Evolutionary conservation across 2,329 filamentous ascomycete genomes (phyloP).

Genomic region (Cladophialophora bantiana): DNA sequence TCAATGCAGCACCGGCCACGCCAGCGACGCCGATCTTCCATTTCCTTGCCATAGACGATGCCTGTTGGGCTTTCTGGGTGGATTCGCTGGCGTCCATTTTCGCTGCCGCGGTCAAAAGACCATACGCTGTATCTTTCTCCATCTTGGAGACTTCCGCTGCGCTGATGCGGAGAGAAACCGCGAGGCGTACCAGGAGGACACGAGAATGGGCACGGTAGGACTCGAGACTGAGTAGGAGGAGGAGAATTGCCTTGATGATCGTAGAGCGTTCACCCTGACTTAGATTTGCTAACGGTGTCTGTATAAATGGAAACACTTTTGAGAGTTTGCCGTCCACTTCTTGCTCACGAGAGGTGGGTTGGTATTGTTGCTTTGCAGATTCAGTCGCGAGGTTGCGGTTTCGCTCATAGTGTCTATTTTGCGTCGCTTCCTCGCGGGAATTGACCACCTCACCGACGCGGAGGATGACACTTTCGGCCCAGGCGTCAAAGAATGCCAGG

Average conservation of each 20-base stretch:
- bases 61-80: slow-evolving; percentile 75
- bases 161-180: slow-evolving; percentile 69
- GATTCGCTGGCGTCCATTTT: slow-evolving; percentile 33
- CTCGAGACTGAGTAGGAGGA: slow-evolving; percentile 74
- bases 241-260: slow-evolving; percentile 70
- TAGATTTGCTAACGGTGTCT: slow-evolving; percentile 64
- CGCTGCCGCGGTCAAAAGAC: slow-evolving; percentile 72
- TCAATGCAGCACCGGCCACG: slow-evolving; percentile 78
- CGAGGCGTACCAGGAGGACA: slow-evolving; percentile 70
- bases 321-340: slow-evolving; percentile 16
- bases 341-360: slow-evolving; percentile 10
- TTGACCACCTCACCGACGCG: slow-evolving; percentile 76
- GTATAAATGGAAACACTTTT: slow-evolving; percentile 62
- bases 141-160: slow-evolving; percentile 67
- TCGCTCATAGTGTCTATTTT: slow-evolving; percentile 47
- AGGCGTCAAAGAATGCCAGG: slow-evolving; percentile 76
- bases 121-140: slow-evolving; percentile 74
- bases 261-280: slow-evolving; percentile 68
- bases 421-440: slow-evolving; percentile 36
- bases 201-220: slow-evolving; percentile 74
- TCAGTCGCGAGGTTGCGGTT: slow-evolving; percentile 33
- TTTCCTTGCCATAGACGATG: slow-evolving; percentile 63
- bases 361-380: slow-evolving; percentile 11
- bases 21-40: slow-evolving; percentile 81
- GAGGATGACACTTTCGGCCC: slow-evolving; percentile 73